A percentile compares a stretch with the other conserved stretches of the same genome.
These are phyloP conservation scores for Fusarium euwallaceae DNA, from an alignment of 2,329 filamentous ascomycete genomes.

Conservation along the genomic window DNA sequence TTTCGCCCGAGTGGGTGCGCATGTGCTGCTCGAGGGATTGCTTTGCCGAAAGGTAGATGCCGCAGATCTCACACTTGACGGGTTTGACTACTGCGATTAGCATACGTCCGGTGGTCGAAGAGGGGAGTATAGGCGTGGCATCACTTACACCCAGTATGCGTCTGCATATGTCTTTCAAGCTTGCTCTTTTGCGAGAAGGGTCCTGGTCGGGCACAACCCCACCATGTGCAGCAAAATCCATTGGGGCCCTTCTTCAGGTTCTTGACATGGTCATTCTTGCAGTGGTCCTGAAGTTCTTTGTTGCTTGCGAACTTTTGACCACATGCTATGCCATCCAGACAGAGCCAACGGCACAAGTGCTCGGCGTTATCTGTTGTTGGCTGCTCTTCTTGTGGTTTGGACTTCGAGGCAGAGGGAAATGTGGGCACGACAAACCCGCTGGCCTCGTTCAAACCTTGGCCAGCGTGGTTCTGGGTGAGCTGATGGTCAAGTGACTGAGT, in stretches of 20 bases:
- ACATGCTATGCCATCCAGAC: constrained; percentile 47
- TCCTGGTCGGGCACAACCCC: constrained; percentile 65
- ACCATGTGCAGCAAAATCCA: constrained; percentile 69
- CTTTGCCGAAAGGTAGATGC: constrained; percentile 72
- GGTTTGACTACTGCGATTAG: constrained; percentile 65
- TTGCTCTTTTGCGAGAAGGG: constrained; percentile 73
- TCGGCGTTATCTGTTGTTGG: constrained; percentile 42
- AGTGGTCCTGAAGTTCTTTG: constrained; percentile 68
- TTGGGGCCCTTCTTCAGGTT: constrained; percentile 57
- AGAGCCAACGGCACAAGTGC: constrained; percentile 52
- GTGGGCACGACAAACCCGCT: constrained; percentile 8
- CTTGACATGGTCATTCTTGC: constrained; percentile 64
- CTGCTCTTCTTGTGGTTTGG: constrained; percentile 27
- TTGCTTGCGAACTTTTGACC: constrained; percentile 56
- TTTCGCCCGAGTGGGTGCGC: constrained; percentile 75
- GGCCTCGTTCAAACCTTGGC: constrained; percentile 9
- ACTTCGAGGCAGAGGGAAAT: constrained; percentile 23
- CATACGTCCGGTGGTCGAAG: background rate
- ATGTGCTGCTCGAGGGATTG: constrained; percentile 77
- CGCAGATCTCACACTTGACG: constrained; percentile 68
- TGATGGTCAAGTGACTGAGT: constrained; percentile 16
- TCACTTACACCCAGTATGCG: constrained; percentile 72
- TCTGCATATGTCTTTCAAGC: constrained; percentile 74
- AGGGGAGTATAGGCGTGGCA: background rate
- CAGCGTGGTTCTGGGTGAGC: constrained; percentile 11